Evolutionary conservation across 129 eudicot genomes (phyloP).

Genomic region (Helichrysum umbraculigerum): DNA sequence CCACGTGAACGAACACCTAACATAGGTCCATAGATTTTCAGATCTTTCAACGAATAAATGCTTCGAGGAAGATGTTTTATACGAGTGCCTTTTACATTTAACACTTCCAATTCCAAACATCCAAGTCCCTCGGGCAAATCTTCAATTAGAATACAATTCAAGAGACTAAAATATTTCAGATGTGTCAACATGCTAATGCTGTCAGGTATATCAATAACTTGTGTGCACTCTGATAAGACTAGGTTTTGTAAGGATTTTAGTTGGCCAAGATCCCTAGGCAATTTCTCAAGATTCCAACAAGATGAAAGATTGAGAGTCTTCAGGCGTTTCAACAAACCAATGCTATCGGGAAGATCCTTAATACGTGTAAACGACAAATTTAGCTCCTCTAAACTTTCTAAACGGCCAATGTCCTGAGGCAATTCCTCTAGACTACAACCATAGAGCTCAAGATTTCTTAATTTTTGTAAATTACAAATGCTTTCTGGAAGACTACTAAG

Average conservation of each 20-base stretch:
- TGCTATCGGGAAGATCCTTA: neutral
- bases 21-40: neutral
- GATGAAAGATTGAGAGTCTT: neutral
- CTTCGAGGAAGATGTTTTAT: slow-evolving; percentile 7
- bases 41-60: slow-evolving; percentile 6
- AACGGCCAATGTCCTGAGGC: neutral
- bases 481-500: neutral
- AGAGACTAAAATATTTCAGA: neutral
- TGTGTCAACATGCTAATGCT: slow-evolving; percentile 1
- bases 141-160: neutral
- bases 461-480: neutral
- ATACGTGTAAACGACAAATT: neutral
- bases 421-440: neutral
- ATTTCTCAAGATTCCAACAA: neutral
- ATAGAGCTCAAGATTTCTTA: neutral
- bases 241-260: neutral
- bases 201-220: neutral
- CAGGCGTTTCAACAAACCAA: neutral
- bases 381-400: slow-evolving; percentile 6
- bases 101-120: neutral
- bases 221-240: neutral
- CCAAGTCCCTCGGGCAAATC: slow-evolving; percentile 2
- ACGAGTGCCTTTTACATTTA: neutral
- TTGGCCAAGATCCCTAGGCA: neutral
- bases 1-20: too few relatives aligned